Base-by-base conservation (phyloP, 2,329 filamentous ascomycete genomes). In the Colletotrichum tofieldiae region DNA sequence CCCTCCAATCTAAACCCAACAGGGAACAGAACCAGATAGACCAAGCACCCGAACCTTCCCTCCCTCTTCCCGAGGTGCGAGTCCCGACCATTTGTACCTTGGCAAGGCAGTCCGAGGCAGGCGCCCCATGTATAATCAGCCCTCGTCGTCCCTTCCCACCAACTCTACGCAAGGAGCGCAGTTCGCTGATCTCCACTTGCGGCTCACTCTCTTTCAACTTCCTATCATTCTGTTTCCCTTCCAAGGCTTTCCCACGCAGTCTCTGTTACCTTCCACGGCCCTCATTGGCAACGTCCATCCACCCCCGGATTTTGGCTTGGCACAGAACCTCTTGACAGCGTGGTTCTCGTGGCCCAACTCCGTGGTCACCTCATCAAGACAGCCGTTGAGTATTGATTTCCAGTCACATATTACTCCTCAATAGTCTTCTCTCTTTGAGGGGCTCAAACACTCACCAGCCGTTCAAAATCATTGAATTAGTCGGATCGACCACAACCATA, bases 1-100 rank as follows among this genome's bases (percentile, higher is more conserved):
- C 47, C 60, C 56, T 59, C 65, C 43, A 64, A 63, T 59, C 52
- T 59, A 72, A 61, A 60, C 52, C 58, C 66, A 65, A 54, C 59
- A 41, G 32, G 49, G 35, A 65, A 45, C 49, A 26, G 35, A 65
- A 26, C 43, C n/a, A 54, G 45, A 14, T 35, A 59, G 55, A 55
- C 51, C 51, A 56, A 63, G 23, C 20, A 65, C 54, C 37, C 43
- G 37, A 43, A 14, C n/a, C 61, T 52, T 51, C 45, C 60, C 23
- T 51, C 26, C 23, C 35, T 58, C 20, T 55, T 23, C 26, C 23
- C 54, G 12, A 39, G 54, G n/a, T 37, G 35, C 35, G 54, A 18
- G 32, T 26, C 52, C 23, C 16, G 23, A 37, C 35, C 5, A 18
- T 49, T 26, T 37, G 32, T 59, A 35, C 39, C 63, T 59, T 45